These are phyloP conservation scores for Neonectria hederae DNA, from an alignment of 2,329 filamentous ascomycete genomes.

Conservation along the genomic window DNA sequence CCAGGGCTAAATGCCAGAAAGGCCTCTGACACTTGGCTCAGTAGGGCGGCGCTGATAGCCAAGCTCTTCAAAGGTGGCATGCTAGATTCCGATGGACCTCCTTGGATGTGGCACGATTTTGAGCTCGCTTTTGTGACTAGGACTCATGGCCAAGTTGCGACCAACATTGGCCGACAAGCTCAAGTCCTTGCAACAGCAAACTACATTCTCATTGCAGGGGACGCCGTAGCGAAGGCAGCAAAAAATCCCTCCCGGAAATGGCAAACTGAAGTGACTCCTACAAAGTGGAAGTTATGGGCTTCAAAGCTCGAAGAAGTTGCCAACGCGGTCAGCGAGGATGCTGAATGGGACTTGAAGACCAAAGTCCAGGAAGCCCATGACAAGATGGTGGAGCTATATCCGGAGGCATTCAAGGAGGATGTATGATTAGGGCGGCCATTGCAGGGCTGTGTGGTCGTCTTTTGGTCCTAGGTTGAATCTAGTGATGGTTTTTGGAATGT, in stretches of 20 bases:
- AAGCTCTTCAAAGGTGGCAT: slow-evolving; percentile 10
- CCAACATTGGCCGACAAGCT: neutral
- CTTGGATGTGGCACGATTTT: slow-evolving; percentile 9
- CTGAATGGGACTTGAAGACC: neutral
- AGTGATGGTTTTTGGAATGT: too few relatives aligned
- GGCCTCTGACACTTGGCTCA: slow-evolving; percentile 11
- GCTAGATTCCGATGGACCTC: neutral
- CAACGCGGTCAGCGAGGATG: neutral
- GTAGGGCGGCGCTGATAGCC: slow-evolving; percentile 4
- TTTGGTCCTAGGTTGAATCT: too few relatives aligned
- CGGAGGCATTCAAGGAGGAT: slow-evolving; percentile 1
- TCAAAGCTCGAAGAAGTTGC: neutral
- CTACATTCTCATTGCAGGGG: slow-evolving; percentile 13
- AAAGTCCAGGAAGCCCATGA: neutral
- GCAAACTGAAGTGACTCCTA: neutral
- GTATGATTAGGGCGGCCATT: neutral
- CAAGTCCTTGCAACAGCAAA: slow-evolving; percentile 13
- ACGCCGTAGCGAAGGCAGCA: neutral
- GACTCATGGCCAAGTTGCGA: neutral
- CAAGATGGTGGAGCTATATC: slow-evolving; percentile 23
- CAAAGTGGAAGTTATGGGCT: slow-evolving; percentile 18
- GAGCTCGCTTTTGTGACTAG: neutral
- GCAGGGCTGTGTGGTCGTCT: too few relatives aligned
- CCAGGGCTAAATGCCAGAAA: neutral
- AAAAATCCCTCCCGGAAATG: neutral